These are phyloP conservation scores for Aspergillus ochraceoroseus DNA, from an alignment of 2,329 filamentous ascomycete species.

Conservation along the genomic window DNA sequence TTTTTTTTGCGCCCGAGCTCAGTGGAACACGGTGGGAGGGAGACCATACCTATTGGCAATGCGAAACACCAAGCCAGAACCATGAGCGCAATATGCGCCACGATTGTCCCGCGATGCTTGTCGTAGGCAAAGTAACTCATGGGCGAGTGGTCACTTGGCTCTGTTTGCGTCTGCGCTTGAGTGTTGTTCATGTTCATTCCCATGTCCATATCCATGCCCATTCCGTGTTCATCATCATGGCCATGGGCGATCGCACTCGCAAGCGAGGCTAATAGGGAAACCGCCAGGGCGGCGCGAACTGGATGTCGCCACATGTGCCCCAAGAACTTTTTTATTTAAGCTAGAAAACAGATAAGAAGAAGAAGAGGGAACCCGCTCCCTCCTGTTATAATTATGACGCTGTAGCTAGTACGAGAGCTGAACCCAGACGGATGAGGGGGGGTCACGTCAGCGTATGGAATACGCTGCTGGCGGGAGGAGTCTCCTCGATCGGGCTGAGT, in stretches of 20 bases:
- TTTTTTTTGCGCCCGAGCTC: neutral
- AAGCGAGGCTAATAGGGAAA: conserved; percentile 29
- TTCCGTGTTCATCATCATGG: conserved; percentile 28
- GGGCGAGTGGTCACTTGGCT: conserved; percentile 25
- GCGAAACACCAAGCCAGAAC: conserved; percentile 66
- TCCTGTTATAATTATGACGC: neutral
- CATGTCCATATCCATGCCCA: conserved; percentile 32
- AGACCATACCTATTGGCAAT: conserved; percentile 62
- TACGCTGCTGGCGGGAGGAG: neutral
- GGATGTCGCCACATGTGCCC: conserved; percentile 25
- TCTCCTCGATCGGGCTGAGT: no score
- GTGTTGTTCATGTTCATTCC: conserved; percentile 22
- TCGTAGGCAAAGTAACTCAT: conserved; percentile 45
- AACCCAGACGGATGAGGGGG: neutral
- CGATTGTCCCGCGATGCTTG: conserved; percentile 48
- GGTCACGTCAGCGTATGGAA: neutral
- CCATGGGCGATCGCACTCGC: conserved; percentile 34
- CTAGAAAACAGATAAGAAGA: neutral
- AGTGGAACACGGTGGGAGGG: neutral
- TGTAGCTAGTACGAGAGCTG: neutral
- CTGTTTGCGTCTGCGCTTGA: conserved; percentile 16
- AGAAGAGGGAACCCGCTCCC: neutral
- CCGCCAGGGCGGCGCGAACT: conserved; percentile 27
- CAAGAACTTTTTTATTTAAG: conserved; percentile 7
- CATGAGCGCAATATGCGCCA: conserved; percentile 68